A percentile compares a stretch with the other conserved stretches of the same genome.
phyloP scores from a whole-genome alignment of 106 monocot genomes.

The Dioscorea zingiberensis region DNA sequence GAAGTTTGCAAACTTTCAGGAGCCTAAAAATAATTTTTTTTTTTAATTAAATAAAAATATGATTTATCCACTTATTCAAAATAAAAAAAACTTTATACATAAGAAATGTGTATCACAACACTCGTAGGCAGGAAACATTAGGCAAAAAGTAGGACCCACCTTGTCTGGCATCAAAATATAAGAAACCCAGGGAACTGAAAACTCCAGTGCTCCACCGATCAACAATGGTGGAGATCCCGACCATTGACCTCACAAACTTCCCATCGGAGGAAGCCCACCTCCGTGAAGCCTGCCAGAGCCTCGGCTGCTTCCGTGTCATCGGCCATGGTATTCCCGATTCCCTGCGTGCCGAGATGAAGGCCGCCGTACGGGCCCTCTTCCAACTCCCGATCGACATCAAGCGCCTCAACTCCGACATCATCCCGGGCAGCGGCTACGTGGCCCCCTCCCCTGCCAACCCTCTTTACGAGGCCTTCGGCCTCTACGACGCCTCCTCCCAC shows the following conservation, averaged over 20 bases:
- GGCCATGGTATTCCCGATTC: constrained; percentile 36
- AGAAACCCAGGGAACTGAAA: not conserved
- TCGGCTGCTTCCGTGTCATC: constrained; percentile 54
- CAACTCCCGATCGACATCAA: constrained; percentile 46
- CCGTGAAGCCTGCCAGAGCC: constrained; percentile 21
- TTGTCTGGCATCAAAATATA: too few species aligned
- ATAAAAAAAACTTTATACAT: too few species aligned
- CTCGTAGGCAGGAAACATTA: too few species aligned
- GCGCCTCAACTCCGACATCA: constrained; percentile 33
- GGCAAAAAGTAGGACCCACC: too few species aligned
- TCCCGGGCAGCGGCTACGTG: constrained; percentile 49
- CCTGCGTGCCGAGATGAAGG: constrained; percentile 47
- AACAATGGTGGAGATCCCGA: constrained; percentile 21
- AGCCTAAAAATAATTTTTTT: too few species aligned
- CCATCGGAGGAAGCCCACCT: constrained; percentile 19
- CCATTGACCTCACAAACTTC: constrained; percentile 19
- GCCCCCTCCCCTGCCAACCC: constrained; percentile 30
- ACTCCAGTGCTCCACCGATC: too few species aligned
- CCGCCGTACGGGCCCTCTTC: constrained; percentile 36
- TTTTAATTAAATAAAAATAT: too few species aligned
- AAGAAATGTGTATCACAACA: too few species aligned
- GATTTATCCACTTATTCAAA: too few species aligned
- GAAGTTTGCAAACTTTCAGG: too few species aligned
- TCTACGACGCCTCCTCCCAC: constrained; percentile 34
- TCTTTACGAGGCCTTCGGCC: constrained; percentile 53